Conservation (phyloP, 2,329 filamentous ascomycete genomes). For the Nigrospora osmanthi region DNA sequence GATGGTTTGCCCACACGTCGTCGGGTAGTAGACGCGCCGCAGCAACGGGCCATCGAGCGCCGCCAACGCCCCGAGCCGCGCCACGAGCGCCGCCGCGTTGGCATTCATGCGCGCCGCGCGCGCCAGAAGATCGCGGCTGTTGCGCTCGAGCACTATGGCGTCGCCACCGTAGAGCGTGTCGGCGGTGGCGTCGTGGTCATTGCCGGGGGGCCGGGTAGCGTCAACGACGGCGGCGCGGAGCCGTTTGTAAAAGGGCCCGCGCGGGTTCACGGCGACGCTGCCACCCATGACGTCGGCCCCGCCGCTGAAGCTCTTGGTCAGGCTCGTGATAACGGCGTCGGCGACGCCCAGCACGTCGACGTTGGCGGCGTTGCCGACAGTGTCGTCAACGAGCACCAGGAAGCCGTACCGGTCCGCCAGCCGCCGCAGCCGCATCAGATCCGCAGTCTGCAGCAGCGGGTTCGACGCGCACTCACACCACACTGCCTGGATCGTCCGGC, state of each 20-base stretch:
- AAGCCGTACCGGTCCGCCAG: constrained; percentile 62
- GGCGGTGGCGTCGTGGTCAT: constrained; percentile 25
- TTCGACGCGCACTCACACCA: constrained; percentile 71
- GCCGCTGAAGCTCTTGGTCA: constrained; percentile 69
- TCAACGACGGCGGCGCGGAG: constrained; percentile 31
- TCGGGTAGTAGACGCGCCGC: no score
- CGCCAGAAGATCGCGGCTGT: constrained; percentile 63
- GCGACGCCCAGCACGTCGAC: constrained; percentile 62
- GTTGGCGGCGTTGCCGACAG: constrained; percentile 68
- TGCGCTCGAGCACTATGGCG: constrained; percentile 65
- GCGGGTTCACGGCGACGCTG: constrained; percentile 31
- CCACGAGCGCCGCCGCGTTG: constrained; percentile 53
- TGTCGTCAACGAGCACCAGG: constrained; percentile 66
- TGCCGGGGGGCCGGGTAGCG: constrained; percentile 30
- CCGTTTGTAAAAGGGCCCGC: constrained; percentile 44
- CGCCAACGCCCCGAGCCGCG: background rate
- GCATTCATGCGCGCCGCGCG: constrained; percentile 60
- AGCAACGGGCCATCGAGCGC: no score
- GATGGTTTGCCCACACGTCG: no score
- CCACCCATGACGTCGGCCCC: constrained; percentile 74
- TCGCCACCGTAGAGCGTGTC: constrained; percentile 69
- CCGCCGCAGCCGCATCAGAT: constrained; percentile 55
- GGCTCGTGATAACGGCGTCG: constrained; percentile 63
- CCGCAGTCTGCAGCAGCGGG: constrained; percentile 59
- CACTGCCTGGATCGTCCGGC: constrained; percentile 12